These are phyloP conservation scores for Trichomonas tenax DNA, from an alignment of 208 protist genomes.

Conservation along the genomic window DNA sequence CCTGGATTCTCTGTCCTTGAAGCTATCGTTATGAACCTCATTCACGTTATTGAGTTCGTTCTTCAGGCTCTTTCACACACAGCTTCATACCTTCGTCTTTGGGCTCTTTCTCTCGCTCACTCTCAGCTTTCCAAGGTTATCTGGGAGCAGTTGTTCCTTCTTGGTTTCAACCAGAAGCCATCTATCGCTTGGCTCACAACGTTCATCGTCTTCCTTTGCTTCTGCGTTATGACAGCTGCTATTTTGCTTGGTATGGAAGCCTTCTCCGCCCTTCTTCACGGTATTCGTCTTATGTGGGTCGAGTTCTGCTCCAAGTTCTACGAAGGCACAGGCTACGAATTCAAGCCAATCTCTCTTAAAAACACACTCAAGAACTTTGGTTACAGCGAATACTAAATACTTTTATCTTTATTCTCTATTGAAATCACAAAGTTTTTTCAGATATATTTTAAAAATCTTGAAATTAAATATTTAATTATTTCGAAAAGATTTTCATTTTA, in stretches of 20 bases:
- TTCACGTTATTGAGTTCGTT: conserved; percentile 98
- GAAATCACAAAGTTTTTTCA: too few relatives aligned
- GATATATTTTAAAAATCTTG: too few relatives aligned
- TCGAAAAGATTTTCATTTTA: too few relatives aligned
- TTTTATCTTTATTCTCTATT: not conserved
- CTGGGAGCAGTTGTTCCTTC: not conserved
- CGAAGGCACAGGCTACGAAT: not conserved
- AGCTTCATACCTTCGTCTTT: conserved; percentile 97
- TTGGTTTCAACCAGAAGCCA: not conserved
- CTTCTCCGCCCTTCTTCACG: conserved; percentile 94
- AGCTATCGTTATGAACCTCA: conserved; percentile 80
- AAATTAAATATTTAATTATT: too few relatives aligned
- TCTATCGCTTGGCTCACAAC: conserved; percentile 42
- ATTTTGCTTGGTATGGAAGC: conserved; percentile 94
- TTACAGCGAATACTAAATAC: not conserved
- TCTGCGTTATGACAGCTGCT: conserved; percentile 72
- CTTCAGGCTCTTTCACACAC: conserved; percentile 97
- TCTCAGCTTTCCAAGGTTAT: conserved; percentile 41
- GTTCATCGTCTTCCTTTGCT: conserved; percentile 71
- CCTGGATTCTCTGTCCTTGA: conserved; percentile 60
- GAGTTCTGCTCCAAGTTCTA: conserved; percentile 47
- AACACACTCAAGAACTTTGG: not conserved
- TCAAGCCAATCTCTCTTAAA: not conserved
- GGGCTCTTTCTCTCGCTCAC: conserved; percentile 97
- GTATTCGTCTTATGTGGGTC: conserved; percentile 73